Base-by-base conservation (phyloP, 257 asterid genomes). In the Penstemon barbatus region DNA sequence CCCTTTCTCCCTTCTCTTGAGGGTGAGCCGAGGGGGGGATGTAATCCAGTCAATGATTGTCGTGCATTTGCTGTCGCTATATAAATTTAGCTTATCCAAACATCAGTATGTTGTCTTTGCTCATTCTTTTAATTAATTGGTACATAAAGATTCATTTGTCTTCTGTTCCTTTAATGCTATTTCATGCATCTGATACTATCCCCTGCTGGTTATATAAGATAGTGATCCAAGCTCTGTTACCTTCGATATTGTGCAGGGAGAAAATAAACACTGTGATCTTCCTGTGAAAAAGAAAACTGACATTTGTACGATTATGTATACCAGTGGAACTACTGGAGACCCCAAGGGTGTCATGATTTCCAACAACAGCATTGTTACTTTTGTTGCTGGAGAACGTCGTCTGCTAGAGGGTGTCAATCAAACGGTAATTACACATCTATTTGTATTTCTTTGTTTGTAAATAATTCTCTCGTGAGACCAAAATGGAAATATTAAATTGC, bases 331-430 rank as follows among this genome's bases (percentile, higher is more conserved):
- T 44, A 84, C 89, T 12, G 87, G 89, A 57, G 87, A 84, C 61
- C 89, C 89, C 52, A 84, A 84, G 76, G 89, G 89, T 71, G 89
- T 84, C 74, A 46, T 79, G 85, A 75, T 84, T 65, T 81, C 89
- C 15, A 81, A 81, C 60, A 82, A 78, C 63, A 82, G 81, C 77
- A 84, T 81, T 75, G 83, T 77, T 65, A 75, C 90, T 61, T 60
- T 84, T 11, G 73, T 82, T 55, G 89, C 83, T 64, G 87, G 85
- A 37, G 85, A 79, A 18, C 67, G 78, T 62, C 45, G 81, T 19
- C 52, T 84, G 12, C 63, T 84, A 49, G 85, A n/a, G 77, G 72
- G 82, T 46, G 82, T 71, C 55, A 68, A 79, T 56, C 85, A 79
- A 75, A 36, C 85, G 76, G 89, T 84, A 61, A 81, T 56, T 56